Conservation (phyloP, 768 basidiomycete genomes). For the Agaricus subrufescens region DNA sequence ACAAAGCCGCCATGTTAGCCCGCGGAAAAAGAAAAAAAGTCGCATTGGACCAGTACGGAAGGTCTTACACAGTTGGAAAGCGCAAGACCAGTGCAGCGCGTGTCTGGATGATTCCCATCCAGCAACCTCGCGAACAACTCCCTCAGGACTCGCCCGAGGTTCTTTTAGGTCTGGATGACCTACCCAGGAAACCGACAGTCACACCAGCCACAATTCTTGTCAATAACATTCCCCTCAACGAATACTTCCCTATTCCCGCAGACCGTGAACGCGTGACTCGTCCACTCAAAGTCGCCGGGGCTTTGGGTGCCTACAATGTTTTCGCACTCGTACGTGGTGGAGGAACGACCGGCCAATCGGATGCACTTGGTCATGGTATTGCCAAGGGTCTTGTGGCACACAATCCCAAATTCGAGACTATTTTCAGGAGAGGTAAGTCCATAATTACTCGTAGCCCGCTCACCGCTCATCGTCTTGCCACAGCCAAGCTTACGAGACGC, state of each 20-base stretch:
- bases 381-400: conserved; percentile 72
- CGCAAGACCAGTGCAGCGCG: conserved; percentile 88
- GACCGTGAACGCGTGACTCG: conserved; percentile 82
- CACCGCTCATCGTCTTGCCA: not conserved
- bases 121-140: conserved; percentile 15
- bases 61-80: conserved; percentile 81
- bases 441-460: conserved; percentile 3
- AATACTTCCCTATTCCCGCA: conserved; percentile 69
- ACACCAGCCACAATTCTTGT: conserved; percentile 68
- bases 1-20: conserved; percentile 44
- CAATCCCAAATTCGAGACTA: conserved; percentile 55
- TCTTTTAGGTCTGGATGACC: conserved; percentile 23
- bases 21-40: conserved; percentile 53
- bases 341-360: conserved; percentile 91
- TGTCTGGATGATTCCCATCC: conserved; percentile 86
- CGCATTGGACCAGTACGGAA: conserved; percentile 67
- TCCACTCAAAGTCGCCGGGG: conserved; percentile 79
- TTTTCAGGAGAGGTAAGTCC: conserved; percentile 70
- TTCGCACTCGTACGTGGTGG: conserved; percentile 79
- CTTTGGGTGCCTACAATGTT: conserved; percentile 80
- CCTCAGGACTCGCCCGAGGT: conserved; percentile 16
- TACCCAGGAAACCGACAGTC: conserved; percentile 24
- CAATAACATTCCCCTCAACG: conserved; percentile 76
- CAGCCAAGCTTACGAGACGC: conserved; percentile 82
- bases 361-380: conserved; percentile 75